Percentiles rank a stretch among this genome's conserved stretches.
Conservation (phyloP, 2,329 filamentous ascomycete species). For the Neonectria sp. region DNA sequence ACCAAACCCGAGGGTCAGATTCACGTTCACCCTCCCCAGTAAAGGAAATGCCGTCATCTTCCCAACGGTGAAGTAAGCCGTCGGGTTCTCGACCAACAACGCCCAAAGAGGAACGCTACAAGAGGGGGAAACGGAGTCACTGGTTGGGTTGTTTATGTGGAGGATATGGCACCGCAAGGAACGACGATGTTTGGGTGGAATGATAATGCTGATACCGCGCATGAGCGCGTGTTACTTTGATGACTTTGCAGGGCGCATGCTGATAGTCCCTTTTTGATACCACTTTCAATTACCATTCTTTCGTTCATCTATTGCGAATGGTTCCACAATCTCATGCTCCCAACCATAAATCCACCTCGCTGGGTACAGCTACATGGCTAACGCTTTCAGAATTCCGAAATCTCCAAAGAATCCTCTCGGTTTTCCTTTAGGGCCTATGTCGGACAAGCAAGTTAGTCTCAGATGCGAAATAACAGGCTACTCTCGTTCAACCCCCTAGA, state of each 20-base stretch:
- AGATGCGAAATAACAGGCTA: too few relatives aligned
- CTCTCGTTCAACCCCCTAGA: neutral
- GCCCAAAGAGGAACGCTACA: neutral
- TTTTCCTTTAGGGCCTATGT: neutral
- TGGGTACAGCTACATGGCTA: neutral
- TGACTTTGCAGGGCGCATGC: slow-evolving; percentile 3
- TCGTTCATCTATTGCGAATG: slow-evolving; percentile 1
- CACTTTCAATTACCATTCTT: slow-evolving; percentile 13
- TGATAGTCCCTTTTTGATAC: slow-evolving; percentile 21
- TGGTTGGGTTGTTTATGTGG: neutral
- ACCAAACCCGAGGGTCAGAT: slow-evolving; percentile 28
- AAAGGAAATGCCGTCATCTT: neutral
- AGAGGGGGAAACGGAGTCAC: neutral
- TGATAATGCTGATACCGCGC: neutral
- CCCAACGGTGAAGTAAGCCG: neutral
- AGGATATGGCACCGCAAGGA: neutral
- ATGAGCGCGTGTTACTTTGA: slow-evolving; percentile 5
- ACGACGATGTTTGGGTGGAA: neutral
- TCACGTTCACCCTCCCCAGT: slow-evolving; percentile 2
- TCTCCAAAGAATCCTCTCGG: neutral
- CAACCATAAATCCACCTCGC: neutral
- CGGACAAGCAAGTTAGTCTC: neutral
- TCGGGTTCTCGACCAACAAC: too few relatives aligned
- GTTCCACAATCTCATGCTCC: neutral
- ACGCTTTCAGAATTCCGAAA: neutral